Base-by-base conservation (phyloP, 805 yeast genomes). In the Monosporozyma yasuniensis region DNA sequence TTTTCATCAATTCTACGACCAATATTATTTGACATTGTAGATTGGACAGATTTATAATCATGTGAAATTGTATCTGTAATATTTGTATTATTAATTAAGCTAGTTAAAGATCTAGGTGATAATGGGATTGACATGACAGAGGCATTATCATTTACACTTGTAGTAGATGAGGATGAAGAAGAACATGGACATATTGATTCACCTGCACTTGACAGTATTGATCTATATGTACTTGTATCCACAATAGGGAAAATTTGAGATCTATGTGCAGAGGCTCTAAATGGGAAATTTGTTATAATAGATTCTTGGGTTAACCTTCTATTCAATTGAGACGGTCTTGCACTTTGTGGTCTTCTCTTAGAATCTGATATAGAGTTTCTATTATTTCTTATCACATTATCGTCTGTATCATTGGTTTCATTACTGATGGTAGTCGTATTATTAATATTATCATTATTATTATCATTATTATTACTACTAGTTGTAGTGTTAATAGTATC, bases 1-100 rank as follows among this genome's bases (percentile, higher is more conserved):
- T 96, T 97, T 67, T 93, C 98, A 54, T 84, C 78, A 38, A 88
- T 90, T 57, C 82, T 83, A 54, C 86, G 84, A 3, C 95, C 95
- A 11, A 86, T 82, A 14, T 32, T 32, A 35, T 35, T 35, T 18
- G 39, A 7, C 12, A 18, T 35, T 2, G 21, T 35, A 16, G 39
- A 35, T 16, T 19, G 11, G 11, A 35, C 39, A 35, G 39, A 35
- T 35, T 35, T 16, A 35, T 18, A 16, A 35, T 35, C 39, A 16
- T 35, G 21, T 3, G 39, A 16, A 35, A 8, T 35, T 16, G 21
- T 7, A 18, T 35, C 39, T 16, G 14, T 8, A 35, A 4, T 35
- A 18, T 35, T 16, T n/a, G n/a, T n/a, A 35, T 16, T 10, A 35
- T 35, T 35, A 3, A 35, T 19, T 18, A 35, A 35, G 18, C 39